Evolutionary conservation across 2,329 filamentous ascomycete genomes (phyloP), one percentile per base, ranked within the genome.

Genomic region (Diaporthe humulicola): DNA sequence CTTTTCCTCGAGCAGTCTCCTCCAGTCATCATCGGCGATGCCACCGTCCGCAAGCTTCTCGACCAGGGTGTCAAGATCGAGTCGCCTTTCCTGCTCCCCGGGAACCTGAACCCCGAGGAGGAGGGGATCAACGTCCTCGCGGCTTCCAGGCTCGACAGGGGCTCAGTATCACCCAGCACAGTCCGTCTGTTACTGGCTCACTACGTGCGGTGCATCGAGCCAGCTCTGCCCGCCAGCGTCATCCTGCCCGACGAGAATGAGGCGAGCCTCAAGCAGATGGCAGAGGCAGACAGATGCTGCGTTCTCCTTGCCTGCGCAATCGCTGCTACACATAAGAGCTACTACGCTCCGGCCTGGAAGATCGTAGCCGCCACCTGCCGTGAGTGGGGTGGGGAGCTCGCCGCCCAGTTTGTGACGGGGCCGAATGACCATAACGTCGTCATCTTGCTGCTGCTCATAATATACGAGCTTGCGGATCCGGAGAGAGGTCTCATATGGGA

Each of bases 381-480:
- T 33, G 71, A 73, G 33, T 73, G 71, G 71, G 71, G 42, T 25
- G 71, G 60, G 9, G 71, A 73, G 60, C 71, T 73, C 6, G 71
- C 71, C 1, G 28, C 45, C n/a, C 57, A 66, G 60, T 25, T 69
- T 7, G 71, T 73, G 60, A 48, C 36, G 10, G 66, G 38, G 9
- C 58, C 57, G 1, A 52, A 48, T 33, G 71, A 73, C 17, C 48
- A 56, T 8, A 67, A 38, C 17, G 52, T 73, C 14, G 40, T 57
- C 38, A 57, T 73, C 6, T 33, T 73, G 48, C 71, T 73, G 48
- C 60, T 73, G 1, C 60, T 73, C 42, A 28, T 73, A 19, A 73
- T 73, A n/a, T 73, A 73, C 60, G 71, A 73, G 71, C 71, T 73
- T 33, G 58, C 71, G 12, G 71, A 73, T 30, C 71, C 71, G 3